Evolutionary conservation across 306 rosid genomes (phyloP).

Genomic region (Trichosanthes truncata): DNA sequence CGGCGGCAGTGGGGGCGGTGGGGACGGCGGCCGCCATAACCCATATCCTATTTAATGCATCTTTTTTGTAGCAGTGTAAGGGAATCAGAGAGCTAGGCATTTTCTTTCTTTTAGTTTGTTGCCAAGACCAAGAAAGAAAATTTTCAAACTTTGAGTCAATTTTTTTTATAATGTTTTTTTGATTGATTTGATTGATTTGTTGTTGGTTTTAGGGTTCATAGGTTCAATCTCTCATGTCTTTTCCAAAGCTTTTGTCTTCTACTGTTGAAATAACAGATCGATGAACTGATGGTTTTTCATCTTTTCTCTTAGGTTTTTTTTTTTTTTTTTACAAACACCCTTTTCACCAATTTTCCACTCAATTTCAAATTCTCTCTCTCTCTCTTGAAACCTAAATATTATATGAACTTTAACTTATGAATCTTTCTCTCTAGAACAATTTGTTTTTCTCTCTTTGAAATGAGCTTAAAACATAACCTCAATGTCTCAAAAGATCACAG

Average conservation of each 20-base stretch:
- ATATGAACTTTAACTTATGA: neutral
- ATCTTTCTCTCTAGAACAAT: neutral
- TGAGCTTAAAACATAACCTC: neutral
- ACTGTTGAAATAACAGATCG: neutral
- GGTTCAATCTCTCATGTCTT: constrained; percentile 6
- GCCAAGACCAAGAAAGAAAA: neutral
- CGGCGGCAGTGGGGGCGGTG: neutral
- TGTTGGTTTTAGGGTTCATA: neutral
- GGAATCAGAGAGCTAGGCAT: neutral
- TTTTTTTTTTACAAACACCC: neutral
- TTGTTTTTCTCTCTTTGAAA: neutral
- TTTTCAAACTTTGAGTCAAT: neutral
- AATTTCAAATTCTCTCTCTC: neutral
- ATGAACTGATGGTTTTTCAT: neutral
- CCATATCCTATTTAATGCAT: neutral
- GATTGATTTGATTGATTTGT: constrained; percentile 5
- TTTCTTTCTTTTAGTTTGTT: neutral
- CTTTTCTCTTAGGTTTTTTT: neutral
- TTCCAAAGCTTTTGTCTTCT: constrained; percentile 10
- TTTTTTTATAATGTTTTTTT: neutral
- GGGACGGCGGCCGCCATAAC: neutral
- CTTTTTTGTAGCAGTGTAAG: neutral
- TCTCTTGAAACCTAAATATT: neutral
- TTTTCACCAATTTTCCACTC: neutral
- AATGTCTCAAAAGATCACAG: neutral